These are phyloP conservation scores for Ganoderma lingzhi DNA, from an alignment of 1,284 basidiomycete genomes.

Conservation along the genomic window DNA sequence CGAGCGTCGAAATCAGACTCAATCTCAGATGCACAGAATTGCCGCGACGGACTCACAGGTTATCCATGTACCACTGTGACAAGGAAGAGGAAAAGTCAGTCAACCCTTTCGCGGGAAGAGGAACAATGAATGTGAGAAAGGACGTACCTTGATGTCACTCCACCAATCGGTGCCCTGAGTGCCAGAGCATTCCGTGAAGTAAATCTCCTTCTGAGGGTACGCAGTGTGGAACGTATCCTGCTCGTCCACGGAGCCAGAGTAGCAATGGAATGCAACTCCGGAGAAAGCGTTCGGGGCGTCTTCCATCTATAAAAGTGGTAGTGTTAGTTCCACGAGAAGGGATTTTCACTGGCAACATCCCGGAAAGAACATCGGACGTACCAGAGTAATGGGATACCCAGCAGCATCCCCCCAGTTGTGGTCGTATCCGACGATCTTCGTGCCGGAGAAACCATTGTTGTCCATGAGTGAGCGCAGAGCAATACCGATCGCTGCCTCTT, in stretches of 20 bases:
- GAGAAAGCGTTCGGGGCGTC: slow-evolving; percentile 53
- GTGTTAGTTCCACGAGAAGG: neutral
- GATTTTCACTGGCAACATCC: neutral
- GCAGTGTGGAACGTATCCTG: slow-evolving; percentile 54
- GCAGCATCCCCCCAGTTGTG: slow-evolving; percentile 61
- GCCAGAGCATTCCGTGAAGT: slow-evolving; percentile 63
- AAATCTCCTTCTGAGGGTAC: slow-evolving; percentile 57
- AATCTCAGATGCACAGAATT: neutral
- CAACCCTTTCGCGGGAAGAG: neutral
- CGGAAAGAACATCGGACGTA: slow-evolving; percentile 30
- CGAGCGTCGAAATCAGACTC: neutral
- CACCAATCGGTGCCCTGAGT: slow-evolving; percentile 74
- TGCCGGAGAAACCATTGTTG: slow-evolving; percentile 50
- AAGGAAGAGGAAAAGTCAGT: neutral
- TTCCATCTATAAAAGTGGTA: slow-evolving; percentile 50
- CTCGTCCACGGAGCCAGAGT: slow-evolving; percentile 48
- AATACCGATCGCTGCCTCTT: slow-evolving; percentile 52
- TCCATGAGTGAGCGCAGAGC: slow-evolving; percentile 54
- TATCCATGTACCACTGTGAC: slow-evolving; percentile 59
- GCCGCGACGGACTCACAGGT: slow-evolving; percentile 55
- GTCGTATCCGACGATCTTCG: slow-evolving; percentile 56
- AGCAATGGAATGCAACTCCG: slow-evolving; percentile 62
- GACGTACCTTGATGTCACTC: slow-evolving; percentile 73
- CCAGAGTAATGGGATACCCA: slow-evolving; percentile 56
- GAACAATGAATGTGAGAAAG: slow-evolving; percentile 4